phyloP scores from a whole-genome alignment of 306 rosid genomes.

The Vachellia collinsii region DNA sequence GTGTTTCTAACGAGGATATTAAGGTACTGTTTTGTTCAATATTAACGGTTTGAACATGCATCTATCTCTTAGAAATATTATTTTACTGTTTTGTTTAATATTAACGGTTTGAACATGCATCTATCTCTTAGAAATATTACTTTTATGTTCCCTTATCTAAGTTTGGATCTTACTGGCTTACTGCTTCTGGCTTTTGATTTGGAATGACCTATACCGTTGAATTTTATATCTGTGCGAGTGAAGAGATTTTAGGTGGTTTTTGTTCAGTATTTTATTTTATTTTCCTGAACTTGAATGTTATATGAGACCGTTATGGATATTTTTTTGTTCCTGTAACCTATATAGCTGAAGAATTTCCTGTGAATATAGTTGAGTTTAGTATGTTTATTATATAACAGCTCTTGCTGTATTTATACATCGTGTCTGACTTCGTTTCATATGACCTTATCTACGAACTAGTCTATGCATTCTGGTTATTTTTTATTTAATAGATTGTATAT shows the following conservation, averaged over 20 bases:
- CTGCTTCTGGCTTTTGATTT: not conserved
- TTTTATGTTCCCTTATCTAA: not conserved
- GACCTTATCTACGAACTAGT: not conserved
- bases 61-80: not conserved
- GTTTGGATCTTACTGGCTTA: not conserved
- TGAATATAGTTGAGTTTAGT: not conserved
- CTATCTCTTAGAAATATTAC: not conserved
- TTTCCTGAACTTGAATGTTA: not conserved
- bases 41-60: not conserved
- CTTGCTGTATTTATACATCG: not conserved
- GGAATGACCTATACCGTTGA: not conserved
- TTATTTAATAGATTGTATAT: not conserved
- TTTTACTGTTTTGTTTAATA: conserved; percentile 12
- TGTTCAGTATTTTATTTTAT: not conserved
- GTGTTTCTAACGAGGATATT: conserved; percentile 90
- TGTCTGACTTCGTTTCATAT: not conserved
- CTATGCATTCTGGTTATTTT: not conserved
- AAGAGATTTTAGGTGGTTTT: not conserved
- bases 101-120: not conserved
- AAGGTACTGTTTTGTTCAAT: conserved; percentile 55
- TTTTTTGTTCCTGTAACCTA: not conserved
- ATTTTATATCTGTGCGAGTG: not conserved
- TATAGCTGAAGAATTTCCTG: not conserved
- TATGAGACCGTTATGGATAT: not conserved
- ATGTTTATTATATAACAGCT: not conserved